Evolutionary conservation across 768 basidiomycete species (phyloP), one percentile per base, ranked within the genome.

Genomic region (Trametes maxima): DNA sequence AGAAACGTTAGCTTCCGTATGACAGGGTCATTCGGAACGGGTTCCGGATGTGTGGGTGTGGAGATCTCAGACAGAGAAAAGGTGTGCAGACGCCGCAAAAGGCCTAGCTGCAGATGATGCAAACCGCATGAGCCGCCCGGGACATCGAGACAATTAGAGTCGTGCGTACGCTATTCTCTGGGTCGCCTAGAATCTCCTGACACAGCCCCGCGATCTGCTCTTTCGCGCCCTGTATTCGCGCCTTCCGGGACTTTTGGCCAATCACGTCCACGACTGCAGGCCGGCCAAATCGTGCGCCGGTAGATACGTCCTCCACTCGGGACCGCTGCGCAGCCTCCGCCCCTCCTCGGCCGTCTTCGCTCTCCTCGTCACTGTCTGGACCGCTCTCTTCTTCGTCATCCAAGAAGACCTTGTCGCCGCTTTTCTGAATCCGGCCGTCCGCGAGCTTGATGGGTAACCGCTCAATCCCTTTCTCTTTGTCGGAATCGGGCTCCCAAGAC

Each of bases 131-230:
- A 54, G 13, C 39, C 16, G 21, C 22, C 35, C 51, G 24, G 54
- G 40, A 12, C 21, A 25, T 43, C 14, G 10, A 56, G 49, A 17
- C 40, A 42, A 61, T 63, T 40, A 60, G 35, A 42, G 49, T 60
- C 55, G 45, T 50, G 79, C 90, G 70, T 72, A 97, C 95, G 62
- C 88, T 92, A 70, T 94, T 94, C 77, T 99, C 97, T 24, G 96
- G 96, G 64, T 98, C 96, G 22, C 90, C 84, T 49, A 97, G 78
- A 55, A 98, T 92, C 68, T 98, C 96, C 70, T 97, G 94, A 71
- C 95, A 97, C 35, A 98, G 85, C 28, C 82, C 80, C 1, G 95
- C 97, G 63, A 98, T 92, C 76, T 98, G 95, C 70, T 97, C 94
- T 68, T 96, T 94, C 14, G 95, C 95, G 43, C 80, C 79, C 65